phyloP scores from a whole-genome alignment of 2,329 filamentous ascomycete genomes.

The Colletotrichum limetticola region DNA sequence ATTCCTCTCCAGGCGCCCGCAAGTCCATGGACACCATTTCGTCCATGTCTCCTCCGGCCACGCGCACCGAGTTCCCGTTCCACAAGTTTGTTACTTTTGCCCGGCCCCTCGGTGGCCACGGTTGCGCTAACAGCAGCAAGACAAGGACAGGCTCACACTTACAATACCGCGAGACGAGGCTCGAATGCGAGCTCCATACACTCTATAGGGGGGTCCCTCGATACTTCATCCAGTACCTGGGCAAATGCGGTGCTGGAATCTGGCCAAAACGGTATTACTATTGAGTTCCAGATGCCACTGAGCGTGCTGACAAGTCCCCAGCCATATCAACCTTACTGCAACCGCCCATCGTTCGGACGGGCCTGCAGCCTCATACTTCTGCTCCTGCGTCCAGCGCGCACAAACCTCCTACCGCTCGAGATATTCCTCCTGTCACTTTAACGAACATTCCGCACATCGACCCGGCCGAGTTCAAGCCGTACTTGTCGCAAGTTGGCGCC shows the following conservation, averaged over 20 bases:
- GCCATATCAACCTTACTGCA: conserved; percentile 95
- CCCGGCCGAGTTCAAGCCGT: conserved; percentile 81
- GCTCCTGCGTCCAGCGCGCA: conserved; percentile 77
- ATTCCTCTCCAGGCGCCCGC: conserved; percentile 65
- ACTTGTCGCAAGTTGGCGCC: conserved; percentile 85
- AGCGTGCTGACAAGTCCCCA: conserved; percentile 44
- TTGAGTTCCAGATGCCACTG: not conserved
- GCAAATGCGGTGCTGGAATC: conserved; percentile 72
- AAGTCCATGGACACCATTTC: conserved; percentile 75
- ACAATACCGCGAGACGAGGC: conserved; percentile 70
- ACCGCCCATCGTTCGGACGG: conserved; percentile 88
- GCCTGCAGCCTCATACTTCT: conserved; percentile 81
- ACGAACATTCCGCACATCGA: conserved; percentile 90
- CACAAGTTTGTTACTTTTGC: conserved; percentile 59
- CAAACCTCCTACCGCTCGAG: conserved; percentile 83
- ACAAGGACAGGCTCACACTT: conserved; percentile 57
- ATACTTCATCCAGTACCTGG: conserved; percentile 71
- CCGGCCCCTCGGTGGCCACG: conserved; percentile 2
- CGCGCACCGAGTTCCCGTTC: conserved; percentile 67
- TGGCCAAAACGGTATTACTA: conserved; percentile 79
- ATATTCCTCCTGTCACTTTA: conserved; percentile 93
- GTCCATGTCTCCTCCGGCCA: conserved; percentile 60
- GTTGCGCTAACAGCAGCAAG: conserved; percentile 41
- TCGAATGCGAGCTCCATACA: conserved; percentile 90
- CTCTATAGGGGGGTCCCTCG: conserved; percentile 86